phyloP scores from a whole-genome alignment of 352 stramenopile species.

The Porosira glacialis region DNA sequence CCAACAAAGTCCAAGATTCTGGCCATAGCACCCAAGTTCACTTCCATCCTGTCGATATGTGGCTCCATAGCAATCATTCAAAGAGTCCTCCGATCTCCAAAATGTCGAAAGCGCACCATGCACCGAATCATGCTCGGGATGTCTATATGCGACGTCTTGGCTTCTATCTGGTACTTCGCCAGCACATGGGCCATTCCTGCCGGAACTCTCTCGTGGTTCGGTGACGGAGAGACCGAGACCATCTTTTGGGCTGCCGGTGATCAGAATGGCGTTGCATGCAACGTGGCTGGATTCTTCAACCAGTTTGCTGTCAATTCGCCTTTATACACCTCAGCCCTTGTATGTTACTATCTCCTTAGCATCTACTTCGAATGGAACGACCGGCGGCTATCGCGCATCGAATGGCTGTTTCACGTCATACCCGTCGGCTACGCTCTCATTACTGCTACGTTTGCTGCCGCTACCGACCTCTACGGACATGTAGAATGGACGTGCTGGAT shows the following conservation, averaged over 20 bases:
- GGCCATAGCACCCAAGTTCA: conserved; percentile 58
- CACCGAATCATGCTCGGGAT: conserved; percentile 55
- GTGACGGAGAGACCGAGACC: conserved; percentile 6
- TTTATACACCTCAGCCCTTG: conserved; percentile 33
- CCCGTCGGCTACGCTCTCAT: conserved; percentile 13
- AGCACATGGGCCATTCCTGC: conserved; percentile 51
- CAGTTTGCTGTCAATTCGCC: conserved; percentile 21
- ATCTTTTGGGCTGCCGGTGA: conserved; percentile 34
- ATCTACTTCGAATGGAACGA: conserved; percentile 30
- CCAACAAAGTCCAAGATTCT: too few relatives aligned
- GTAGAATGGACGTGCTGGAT: conserved; percentile 19
- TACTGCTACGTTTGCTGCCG: conserved; percentile 10
- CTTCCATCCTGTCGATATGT: conserved; percentile 41
- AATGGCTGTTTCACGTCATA: conserved; percentile 16
- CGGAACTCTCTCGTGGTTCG: conserved; percentile 29
- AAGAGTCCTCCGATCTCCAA: conserved; percentile 16
- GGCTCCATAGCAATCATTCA: conserved; percentile 42
- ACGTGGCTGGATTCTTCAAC: conserved; percentile 37
- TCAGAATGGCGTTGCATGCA: conserved; percentile 18
- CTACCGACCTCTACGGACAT: conserved; percentile 3
- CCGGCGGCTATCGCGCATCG: conserved; percentile 15
- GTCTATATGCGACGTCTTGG: conserved; percentile 47
- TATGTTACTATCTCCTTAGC: conserved; percentile 39
- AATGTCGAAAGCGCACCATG: conserved; percentile 19
- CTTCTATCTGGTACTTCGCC: conserved; percentile 32